Evolutionary conservation across 805 yeast species (phyloP), one percentile per base, ranked within the genome.

Genomic region (Schwanniomyces polymorphus): DNA sequence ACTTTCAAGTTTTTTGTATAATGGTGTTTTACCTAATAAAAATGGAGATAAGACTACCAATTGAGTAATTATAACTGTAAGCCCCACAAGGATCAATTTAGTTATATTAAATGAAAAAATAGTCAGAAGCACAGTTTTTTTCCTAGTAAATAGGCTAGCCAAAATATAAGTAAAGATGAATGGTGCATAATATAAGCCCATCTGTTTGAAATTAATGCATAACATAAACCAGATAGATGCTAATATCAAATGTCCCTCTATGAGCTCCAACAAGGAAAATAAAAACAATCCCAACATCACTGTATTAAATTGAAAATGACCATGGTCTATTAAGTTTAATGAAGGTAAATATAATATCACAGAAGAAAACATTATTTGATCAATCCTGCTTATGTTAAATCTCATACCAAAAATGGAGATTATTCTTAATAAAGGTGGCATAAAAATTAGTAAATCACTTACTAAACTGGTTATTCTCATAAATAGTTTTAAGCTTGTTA

Each of bases 241-340:
- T 9, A 83, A 54, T 8, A 84, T 75, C 45, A 81, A 76, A 58
- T 82, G 81, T 27, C 82, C 88, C 48, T 82, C 78, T 27, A 86
- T 60, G 31, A 92, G 71, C 50, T 83, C 84, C 44, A 79, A 80
- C 38, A 94, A 69, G 0, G 96, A 77, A 45, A 82, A 70, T 25
- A 90, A 72, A 5, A 92, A 77, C 14, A 92, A 72, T 0, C 99
- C 99, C 29, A 94, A 78, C 98, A 94, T 92, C 23, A 94, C 95
- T 0, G 91, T 81, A 59, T 94, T 95, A 68, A 83, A 92, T 68
- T 95, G 99, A 70, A 94, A 94, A 68, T 94, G 99, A 6, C 99
- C 99, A 66, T 94, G 97, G 63, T 94, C 99, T 41, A 94, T 84
- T 47, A 94, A 74, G 38, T 88, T 77, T 49, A 92, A 72, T 2